Base-by-base conservation (phyloP, 768 basidiomycete species). In the Russula abietina region DNA sequence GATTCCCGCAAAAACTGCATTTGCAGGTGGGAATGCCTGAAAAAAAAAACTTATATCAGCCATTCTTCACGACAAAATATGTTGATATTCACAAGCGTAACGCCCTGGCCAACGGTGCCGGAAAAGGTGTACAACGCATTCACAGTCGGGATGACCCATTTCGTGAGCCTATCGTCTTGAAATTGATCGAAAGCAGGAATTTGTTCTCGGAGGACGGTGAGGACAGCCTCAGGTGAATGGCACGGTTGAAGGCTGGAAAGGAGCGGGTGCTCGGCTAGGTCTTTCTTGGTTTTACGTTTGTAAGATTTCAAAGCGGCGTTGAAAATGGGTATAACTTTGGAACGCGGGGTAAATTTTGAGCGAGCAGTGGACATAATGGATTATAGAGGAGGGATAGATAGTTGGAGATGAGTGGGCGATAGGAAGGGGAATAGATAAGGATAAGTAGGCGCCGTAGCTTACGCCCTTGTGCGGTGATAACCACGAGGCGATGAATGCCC, bases 41-140 rank as follows among this genome's bases (percentile, higher is more conserved):
- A 9, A 26, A n/a, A 3, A 33, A n/a, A 32, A 24, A 3, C 22
- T 46, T 46, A 32, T n/a, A n/a, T 1, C 30, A 45, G 28, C n/a
- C 4, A 14, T 14, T 9, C 10, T n/a, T 19, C n/a, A 22, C 41
- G 22, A 45, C n/a, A 32, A 45, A 16, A 9, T 0, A 16, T 24
- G 11, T 2, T 17, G 33, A 41, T 39, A 50, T 11, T 24, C 36
- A 58, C 57, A 2, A 49, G 46, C 2, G 38, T 38, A 22, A 51
- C 22, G 5, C 57, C 48, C 9, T 39, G 16, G 4, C 49, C 38
- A 51, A n/a, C 11, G 17, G 38, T 24, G 26, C 38, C 4, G 12
- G 57, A 59, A 39, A 59, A 30, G 3, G 49, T 7, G 12, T 39
- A 59, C 10, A 59, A 38, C 3, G 51, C 57, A 10, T 50, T 59